Evolutionary conservation across 345 rosid species (phyloP), one percentile per base, ranked within the genome.

Genomic region (Hibiscus syriacus): DNA sequence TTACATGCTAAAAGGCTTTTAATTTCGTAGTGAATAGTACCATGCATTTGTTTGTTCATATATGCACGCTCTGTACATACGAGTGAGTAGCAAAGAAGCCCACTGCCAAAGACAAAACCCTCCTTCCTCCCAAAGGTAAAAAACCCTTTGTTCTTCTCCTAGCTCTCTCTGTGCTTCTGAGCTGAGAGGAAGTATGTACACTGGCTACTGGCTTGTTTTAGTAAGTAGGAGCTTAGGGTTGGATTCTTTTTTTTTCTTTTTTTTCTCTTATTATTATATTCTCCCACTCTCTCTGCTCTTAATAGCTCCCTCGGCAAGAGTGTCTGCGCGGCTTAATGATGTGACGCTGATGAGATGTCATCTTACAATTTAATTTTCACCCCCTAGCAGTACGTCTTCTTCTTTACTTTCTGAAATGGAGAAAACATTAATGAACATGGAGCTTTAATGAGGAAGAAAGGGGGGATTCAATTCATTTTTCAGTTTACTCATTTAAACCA

Each of bases 281-380:
- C 57, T 52, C 73, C 43, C 70, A n/a, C n/a, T n/a, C n/a, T n/a
- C n/a, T n/a, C n/a, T n/a, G n/a, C n/a, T n/a, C n/a, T n/a, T n/a
- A n/a, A n/a, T n/a, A n/a, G n/a, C n/a, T n/a, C 19, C 25, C 22
- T 73, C 32, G 82, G 80, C 66, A 80, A 74, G 75, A 46, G 81
- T 58, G 74, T 70, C 74, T 59, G 63, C 61, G 16, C 72, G 26
- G 59, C 10, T 55, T 50, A 74, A 26, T 78, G 87, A 86, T 78
- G 81, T 73, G 87, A 86, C 70, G 57, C n/a, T 54, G 57, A 1
- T 54, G 27, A 23, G 57, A 54, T 54, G 30, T 67, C 34, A 69
- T 72, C 34, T 17, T 19, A 26, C 54, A 62, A 22, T 38, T 75
- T 50, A 64, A 29, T 43, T n/a, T n/a, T n/a, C n/a, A n/a, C n/a